These are phyloP conservation scores for Magnaporthales sp. DNA, from an alignment of 2,329 filamentous ascomycete species.

Conservation along the genomic window DNA sequence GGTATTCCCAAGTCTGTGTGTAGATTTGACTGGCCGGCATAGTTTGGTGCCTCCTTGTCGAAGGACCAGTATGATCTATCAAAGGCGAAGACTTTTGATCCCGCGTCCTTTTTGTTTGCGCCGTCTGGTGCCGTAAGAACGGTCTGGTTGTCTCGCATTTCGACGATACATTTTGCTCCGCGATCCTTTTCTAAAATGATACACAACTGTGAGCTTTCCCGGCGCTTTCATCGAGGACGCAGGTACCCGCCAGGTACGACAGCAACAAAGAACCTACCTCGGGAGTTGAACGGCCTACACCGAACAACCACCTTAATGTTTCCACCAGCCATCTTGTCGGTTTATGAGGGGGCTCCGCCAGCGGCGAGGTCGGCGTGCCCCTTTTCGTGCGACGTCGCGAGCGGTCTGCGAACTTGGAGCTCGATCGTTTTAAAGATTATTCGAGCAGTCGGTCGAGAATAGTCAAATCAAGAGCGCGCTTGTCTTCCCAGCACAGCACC, in stretches of 20 bases:
- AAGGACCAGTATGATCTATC: conserved; percentile 99
- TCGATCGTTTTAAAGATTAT: not conserved
- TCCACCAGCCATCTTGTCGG: conserved; percentile 60
- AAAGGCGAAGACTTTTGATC: conserved; percentile 84
- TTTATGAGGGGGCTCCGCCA: conserved; percentile 7
- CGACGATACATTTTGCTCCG: conserved; percentile 90
- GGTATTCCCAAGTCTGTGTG: conserved; percentile 84
- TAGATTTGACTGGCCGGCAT: conserved; percentile 82
- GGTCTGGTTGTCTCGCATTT: conserved; percentile 92
- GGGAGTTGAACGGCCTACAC: conserved; percentile 87
- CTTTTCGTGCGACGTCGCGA: not conserved
- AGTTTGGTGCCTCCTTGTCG: conserved; percentile 69
- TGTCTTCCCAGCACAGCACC: not conserved
- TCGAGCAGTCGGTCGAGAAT: not conserved
- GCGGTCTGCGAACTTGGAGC: not conserved
- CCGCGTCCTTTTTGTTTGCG: conserved; percentile 46
- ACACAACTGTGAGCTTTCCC: not conserved
- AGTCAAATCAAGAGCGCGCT: not conserved
- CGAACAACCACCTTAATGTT: conserved; percentile 99
- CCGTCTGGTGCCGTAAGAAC: conserved; percentile 66
- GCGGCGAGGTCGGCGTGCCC: conserved; percentile 2
- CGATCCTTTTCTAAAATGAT: conserved; percentile 67
- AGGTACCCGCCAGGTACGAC: not conserved
- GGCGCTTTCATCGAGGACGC: not conserved
- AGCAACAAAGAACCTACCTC: conserved; percentile 50